Evolutionary conservation across 2,329 filamentous ascomycete species (phyloP).

Genomic region (Pseudocercospora fijiensis): DNA sequence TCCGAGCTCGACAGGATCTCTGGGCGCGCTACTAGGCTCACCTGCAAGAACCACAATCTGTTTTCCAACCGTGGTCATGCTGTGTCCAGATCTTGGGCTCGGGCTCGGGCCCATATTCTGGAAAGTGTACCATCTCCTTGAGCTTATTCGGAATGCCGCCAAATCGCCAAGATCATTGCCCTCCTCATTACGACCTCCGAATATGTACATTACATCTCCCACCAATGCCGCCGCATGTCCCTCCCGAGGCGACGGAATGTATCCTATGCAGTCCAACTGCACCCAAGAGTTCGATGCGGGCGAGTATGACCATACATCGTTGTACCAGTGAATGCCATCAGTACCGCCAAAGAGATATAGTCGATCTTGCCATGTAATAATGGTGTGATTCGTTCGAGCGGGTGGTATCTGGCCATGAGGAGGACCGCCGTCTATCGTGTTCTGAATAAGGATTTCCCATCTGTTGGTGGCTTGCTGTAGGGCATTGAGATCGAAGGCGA

Average conservation of each 20-base stretch:
- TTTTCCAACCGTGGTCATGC: conserved; percentile 94
- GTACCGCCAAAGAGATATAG: conserved; percentile 98
- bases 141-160: conserved; percentile 78
- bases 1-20: conserved; percentile 78
- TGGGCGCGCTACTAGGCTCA: conserved; percentile 84
- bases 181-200: conserved; percentile 92
- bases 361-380: conserved; percentile 89
- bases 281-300: conserved; percentile 78
- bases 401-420: conserved; percentile 70
- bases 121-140: conserved; percentile 96
- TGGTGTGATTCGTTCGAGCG: conserved; percentile 88
- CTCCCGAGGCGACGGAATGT: conserved; percentile 90
- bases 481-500: conserved; percentile 93
- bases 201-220: conserved; percentile 98
- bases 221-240: conserved; percentile 92
- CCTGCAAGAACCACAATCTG: conserved; percentile 89
- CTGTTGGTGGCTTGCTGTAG: conserved; percentile 86
- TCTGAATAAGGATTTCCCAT: conserved; percentile 89
- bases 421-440: conserved; percentile 62
- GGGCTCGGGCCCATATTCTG: conserved; percentile 99
- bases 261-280: conserved; percentile 92
- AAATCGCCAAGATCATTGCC: conserved; percentile 89
- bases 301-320: conserved; percentile 97
- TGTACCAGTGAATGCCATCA: conserved; percentile 96
- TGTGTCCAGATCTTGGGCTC: conserved; percentile 89